Evolutionary conservation across 2,329 filamentous ascomycete species (phyloP).

Genomic region (Cordyceps fumosorosea): DNA sequence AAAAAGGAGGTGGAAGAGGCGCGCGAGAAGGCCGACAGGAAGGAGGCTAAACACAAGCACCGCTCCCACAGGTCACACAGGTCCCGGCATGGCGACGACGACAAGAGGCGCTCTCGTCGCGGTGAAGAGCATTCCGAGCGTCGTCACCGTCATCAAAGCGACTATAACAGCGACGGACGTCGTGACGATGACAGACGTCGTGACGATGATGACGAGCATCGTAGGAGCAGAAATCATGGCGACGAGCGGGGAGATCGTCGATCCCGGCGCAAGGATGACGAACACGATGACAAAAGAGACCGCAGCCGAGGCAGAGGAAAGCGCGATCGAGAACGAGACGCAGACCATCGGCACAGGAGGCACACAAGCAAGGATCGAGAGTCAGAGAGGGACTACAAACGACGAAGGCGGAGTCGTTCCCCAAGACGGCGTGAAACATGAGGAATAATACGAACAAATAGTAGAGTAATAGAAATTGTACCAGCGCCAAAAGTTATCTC

Average conservation of each 20-base stretch:
- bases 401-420: conserved; percentile 38
- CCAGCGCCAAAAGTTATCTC: not conserved
- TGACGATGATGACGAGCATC: conserved; percentile 25
- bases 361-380: conserved; percentile 9
- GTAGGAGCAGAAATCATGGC: conserved; percentile 22
- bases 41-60: conserved; percentile 40
- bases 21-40: conserved; percentile 43
- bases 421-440: conserved; percentile 27
- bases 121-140: not conserved
- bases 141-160: conserved; percentile 15
- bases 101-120: conserved; percentile 16
- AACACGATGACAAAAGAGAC: conserved; percentile 17
- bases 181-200: conserved; percentile 19
- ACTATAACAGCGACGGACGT: conserved; percentile 18
- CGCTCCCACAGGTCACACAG: conserved; percentile 42
- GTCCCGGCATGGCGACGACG: conserved; percentile 26
- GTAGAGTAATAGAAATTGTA: conserved; percentile 13
- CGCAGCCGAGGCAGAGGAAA: conserved; percentile 21
- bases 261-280: conserved; percentile 2
- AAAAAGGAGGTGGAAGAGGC: conserved; percentile 78
- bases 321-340: conserved; percentile 17
- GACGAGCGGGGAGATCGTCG: conserved; percentile 21
- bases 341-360: conserved; percentile 14
- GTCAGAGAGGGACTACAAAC: conserved; percentile 18
- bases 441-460: conserved; percentile 19